Base-by-base conservation (phyloP, 768 basidiomycete genomes). In the Strobilomyces echinocephalus region DNA sequence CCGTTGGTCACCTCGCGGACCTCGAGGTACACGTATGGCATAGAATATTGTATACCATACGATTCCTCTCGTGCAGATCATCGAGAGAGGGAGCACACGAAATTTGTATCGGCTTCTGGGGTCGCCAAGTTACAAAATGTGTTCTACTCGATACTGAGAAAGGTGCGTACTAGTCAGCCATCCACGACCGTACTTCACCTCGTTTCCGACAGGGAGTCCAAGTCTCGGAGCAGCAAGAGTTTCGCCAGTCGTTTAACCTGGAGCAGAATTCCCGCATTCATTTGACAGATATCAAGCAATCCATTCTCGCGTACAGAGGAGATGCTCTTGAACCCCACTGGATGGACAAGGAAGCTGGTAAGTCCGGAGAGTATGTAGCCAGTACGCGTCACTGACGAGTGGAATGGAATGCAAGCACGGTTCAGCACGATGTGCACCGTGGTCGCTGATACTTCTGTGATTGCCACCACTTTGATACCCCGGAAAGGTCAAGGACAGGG, bases 1-100 rank as follows among this genome's bases (percentile, higher is more conserved):
- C 74, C 75, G 49, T 71, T 73, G 21, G 78, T 81, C 8, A 66
- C 70, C 1, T 67, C 68, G 16, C 73, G 79, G 24, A 67, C 79
- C 1, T 68, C 78, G 4, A 74, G 71, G 49, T 59, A 69, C 48
- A 76, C 76, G 0, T 76, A 74, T 40, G 75, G 75, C 1, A 60
- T 68, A 5, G 58, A 70, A 39, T 69, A 69, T 48, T 16, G 0
- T 26, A n/a, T 0, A 77, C 60, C 51, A 58, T 75, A 52, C 16
- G 18, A 45, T 31, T 33, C n/a, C 55, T 66, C 33, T 52, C 62
- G n/a, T n/a, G n/a, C n/a, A 2, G 79, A 76, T 15, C 80, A 82
- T 15, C 35, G 50, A 8, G 35, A 49, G 9, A 72, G 79, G 39
- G 8, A 36, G 14, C 21, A 56, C 12, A 68, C 59, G 2, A 60